Evolutionary conservation across 495 filamentous ascomycete genomes (phyloP).

Genomic region (Aspergillus biplanus): DNA sequence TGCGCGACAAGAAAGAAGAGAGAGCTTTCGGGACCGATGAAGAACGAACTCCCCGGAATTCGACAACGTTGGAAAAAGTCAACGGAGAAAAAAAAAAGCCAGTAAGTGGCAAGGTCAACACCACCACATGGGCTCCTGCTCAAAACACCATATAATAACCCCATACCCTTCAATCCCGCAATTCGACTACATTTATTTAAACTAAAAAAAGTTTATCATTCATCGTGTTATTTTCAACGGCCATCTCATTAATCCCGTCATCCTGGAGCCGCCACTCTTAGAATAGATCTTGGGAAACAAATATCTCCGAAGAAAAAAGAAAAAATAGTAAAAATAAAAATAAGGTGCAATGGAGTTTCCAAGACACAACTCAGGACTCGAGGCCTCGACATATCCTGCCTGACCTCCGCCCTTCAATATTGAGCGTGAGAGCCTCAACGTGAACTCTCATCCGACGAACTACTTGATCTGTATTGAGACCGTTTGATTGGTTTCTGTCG

Average conservation of each 20-base stretch:
- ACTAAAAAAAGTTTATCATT: too few species aligned
- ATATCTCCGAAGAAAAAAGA: conserved; percentile 5
- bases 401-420: too few species aligned
- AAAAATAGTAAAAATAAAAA: neutral
- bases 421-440: too few species aligned
- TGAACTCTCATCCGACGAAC: neutral
- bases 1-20: conserved; percentile 25
- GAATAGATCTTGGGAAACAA: neutral
- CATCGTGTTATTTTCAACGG: too few species aligned
- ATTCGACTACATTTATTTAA: too few species aligned
- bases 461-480: neutral
- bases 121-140: neutral
- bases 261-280: too few species aligned
- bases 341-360: too few species aligned
- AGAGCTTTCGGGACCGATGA: conserved; percentile 27
- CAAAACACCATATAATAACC: neutral
- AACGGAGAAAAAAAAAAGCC: conserved; percentile 6
- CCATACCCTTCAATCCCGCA: too few species aligned
- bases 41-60: conserved; percentile 20
- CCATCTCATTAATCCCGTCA: too few species aligned
- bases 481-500: neutral
- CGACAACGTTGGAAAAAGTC: conserved; percentile 19
- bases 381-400: too few species aligned
- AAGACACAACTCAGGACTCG: too few species aligned
- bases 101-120: neutral